phyloP scores from a whole-genome alignment of 1,284 basidiomycete species.

The Cutaneotrichosporon cavernicola region DNA sequence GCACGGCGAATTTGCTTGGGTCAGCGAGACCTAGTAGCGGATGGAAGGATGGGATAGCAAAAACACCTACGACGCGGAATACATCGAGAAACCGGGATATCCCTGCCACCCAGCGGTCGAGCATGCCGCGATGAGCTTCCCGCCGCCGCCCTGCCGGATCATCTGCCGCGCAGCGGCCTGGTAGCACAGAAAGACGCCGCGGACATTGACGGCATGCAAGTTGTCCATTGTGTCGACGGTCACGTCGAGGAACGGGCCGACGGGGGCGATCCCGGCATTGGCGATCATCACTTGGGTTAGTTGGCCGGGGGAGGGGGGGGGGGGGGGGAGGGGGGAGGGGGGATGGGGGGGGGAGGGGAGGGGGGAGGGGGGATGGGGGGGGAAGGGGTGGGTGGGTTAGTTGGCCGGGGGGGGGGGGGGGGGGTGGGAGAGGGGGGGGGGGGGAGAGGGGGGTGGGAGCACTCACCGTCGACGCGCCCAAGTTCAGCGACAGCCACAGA shows the following conservation, averaged over 20 bases:
- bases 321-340: neutral
- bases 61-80: constrained; percentile 22
- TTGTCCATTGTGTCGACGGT: constrained; percentile 44
- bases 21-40: no score
- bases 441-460: neutral
- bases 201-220: constrained; percentile 47
- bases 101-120: constrained; percentile 17
- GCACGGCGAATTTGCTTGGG: constrained; percentile 56
- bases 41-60: neutral
- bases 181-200: constrained; percentile 52
- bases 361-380: neutral
- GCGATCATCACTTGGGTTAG: constrained; percentile 48
- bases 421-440: neutral
- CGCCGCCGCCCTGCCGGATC: constrained; percentile 55
- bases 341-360: neutral
- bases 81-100: constrained; percentile 34
- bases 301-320: neutral
- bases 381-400: no score
- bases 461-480: constrained; percentile 44
- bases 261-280: constrained; percentile 54
- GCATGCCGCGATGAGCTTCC: constrained; percentile 50
- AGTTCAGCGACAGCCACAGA: constrained; percentile 46
- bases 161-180: constrained; percentile 55
- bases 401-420: neutral
- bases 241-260: constrained; percentile 48